Evolutionary conservation across 2,329 filamentous ascomycete genomes (phyloP).

Genomic region (Xylaria arbuscula): DNA sequence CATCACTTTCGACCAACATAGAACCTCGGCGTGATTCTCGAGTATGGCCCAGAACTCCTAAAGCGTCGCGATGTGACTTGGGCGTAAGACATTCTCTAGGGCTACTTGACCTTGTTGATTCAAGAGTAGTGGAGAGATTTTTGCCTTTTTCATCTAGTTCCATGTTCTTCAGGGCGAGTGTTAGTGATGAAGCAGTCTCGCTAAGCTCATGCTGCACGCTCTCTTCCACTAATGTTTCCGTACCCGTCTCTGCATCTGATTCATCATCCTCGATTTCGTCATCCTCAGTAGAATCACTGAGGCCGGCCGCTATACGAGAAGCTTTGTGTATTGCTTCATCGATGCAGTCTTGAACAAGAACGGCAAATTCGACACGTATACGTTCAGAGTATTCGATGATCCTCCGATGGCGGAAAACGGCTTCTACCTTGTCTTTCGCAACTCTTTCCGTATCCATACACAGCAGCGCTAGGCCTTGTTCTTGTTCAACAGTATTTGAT

Average conservation of each 20-base stretch:
- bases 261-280: constrained; percentile 66
- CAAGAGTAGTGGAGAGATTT: constrained; percentile 69
- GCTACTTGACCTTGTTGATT: constrained; percentile 87
- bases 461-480: constrained; percentile 87
- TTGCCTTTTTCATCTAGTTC: constrained; percentile 56
- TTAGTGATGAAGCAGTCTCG: constrained; percentile 67
- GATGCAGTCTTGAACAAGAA: constrained; percentile 95
- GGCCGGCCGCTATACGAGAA: constrained; percentile 83
- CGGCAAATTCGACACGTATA: constrained; percentile 91
- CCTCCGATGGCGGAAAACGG: constrained; percentile 87
- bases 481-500: constrained; percentile 89
- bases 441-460: constrained; percentile 89
- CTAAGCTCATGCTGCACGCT: constrained; percentile 68
- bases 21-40: constrained; percentile 79
- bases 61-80: constrained; percentile 76
- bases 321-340: constrained; percentile 91
- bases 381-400: constrained; percentile 97
- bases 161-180: constrained; percentile 63
- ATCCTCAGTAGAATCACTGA: constrained; percentile 79
- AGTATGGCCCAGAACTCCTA: constrained; percentile 67
- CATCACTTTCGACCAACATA: constrained; percentile 84
- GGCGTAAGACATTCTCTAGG: constrained; percentile 92
- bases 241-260: constrained; percentile 55
- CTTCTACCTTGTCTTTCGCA: constrained; percentile 89
- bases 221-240: constrained; percentile 60